Evolutionary conservation across 2,329 filamentous ascomycete species (phyloP), one percentile per base, ranked within the genome.

Genomic region (Arachnomyces sp.): DNA sequence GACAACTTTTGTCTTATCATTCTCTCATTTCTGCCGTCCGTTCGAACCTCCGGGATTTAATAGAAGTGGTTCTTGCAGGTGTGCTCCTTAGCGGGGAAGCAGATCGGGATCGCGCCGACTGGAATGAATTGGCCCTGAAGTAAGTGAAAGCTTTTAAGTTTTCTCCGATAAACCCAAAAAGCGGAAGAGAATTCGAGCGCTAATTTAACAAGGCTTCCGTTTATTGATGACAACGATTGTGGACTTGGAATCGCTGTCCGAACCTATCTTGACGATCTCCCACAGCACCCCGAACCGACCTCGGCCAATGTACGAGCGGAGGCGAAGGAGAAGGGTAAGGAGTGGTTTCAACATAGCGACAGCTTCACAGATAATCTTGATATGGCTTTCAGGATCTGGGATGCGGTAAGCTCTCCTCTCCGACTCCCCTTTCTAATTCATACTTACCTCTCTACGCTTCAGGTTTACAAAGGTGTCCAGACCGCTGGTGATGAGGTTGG

Each of bases 1-100:
- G 92, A 62, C 88, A 90, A 50, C 73, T 95, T 38, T 73, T 98
- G 31, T 82, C 80, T 17, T 98, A 89, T 69, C 84, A 87, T 45
- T 89, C 87, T 1, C 73, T 96, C 43, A 80, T 87, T 31, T 82
- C 82, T 2, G 79, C 85, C 31, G 81, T 95, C 16, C 83, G 89
- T 30, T 78, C 83, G 48, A 79, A 81, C 28, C 73, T 94, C 48
- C 79, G 92, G 35, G 88, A 94, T 59, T 67, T 96, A 28, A 68
- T 92, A 11, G 92, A 98, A 63, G 84, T 87, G 31, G 78, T 90
- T 47, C 72, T 89, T 14, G 81, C 81, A 4, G 82, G 84, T 21
- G 78, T 95, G 69, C 81, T 95, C 51, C 72, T 95, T 54, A 81
- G 82, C 52, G 86, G 81, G 5, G 86, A 93, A 54, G 84, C 82